Evolutionary conservation across 139 green algal species (phyloP), one percentile per base, ranked within the genome.

Genomic region (Chlamydomonas asymmetrica): DNA sequence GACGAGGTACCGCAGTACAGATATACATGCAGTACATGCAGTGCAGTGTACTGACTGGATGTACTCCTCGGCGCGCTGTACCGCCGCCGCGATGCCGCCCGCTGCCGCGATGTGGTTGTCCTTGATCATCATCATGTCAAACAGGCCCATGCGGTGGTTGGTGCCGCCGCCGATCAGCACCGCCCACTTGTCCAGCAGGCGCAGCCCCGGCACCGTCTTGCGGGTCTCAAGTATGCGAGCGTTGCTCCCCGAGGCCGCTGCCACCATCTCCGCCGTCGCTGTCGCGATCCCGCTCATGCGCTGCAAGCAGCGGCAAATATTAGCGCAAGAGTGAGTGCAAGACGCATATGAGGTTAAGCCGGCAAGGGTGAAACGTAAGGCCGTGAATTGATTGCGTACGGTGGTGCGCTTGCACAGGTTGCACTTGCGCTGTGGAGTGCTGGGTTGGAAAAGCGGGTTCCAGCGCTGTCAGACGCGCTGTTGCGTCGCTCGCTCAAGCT

Each of bases 121-220:
- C 77, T 99, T 99, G 82, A 99, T 98, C 93, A 99, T 98, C 76
- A 99, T 89, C 96, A 99, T 98, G 90, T 99, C 96, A 75, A 91
- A 98, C 71, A 96, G 73, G 0, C 92, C 91, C 85, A 97, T 95
- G 65, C 86, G 81, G 71, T 93, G 88, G 57, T 89, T 89, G 37
- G 39, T 43, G 43, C 88, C 88, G n/a, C 84, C 88, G 6, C 88
- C 77, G 20, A 98, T 96, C 4, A 94, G 70, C 32, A 99, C 96
- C 38, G 96, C 95, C 97, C 97, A 99, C 84, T 99, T 99, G 91
- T 99, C 97, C 41, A 96, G 71, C 76, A 98, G 41, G 1, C 97
- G 87, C 62, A 99, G 82, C 1, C 94, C 71, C 0, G 97, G 96
- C 40, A 88, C 94, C 25, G 96, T 99, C 84, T 99, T 99, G 8